Percentiles rank a stretch among this genome's conserved stretches.
Evolutionary conservation across 352 stramenopile genomes (phyloP).

Genomic region (Phytopythium chamaehyphon): DNA sequence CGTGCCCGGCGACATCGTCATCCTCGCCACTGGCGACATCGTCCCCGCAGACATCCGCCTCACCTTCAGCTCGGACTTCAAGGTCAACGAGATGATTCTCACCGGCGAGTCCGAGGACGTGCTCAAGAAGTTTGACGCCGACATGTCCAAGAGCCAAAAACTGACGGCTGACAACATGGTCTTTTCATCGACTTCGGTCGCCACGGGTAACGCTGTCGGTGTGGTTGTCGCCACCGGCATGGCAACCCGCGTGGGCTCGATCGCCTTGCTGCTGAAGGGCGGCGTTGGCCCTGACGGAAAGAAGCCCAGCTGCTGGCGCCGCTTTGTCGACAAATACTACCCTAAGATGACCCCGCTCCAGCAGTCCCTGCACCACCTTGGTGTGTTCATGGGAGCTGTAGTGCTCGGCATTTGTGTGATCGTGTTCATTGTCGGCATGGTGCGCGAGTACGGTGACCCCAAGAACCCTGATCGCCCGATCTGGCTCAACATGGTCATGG

Average conservation of each 20-base stretch:
- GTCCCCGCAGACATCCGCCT: slow-evolving; percentile 91
- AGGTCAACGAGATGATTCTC: slow-evolving; percentile 93
- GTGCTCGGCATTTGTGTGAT: slow-evolving; percentile 90
- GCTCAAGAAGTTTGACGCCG: slow-evolving; percentile 57
- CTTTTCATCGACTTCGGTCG: slow-evolving; percentile 88
- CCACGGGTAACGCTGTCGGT: slow-evolving; percentile 49
- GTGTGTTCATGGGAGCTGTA: slow-evolving; percentile 88
- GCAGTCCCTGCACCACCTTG: slow-evolving; percentile 91
- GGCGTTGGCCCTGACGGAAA: slow-evolving; percentile 23
- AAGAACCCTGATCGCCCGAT: slow-evolving; percentile 83
- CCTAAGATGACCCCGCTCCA: slow-evolving; percentile 89
- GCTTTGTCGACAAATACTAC: slow-evolving; percentile 60
- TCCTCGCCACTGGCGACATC: slow-evolving; percentile 90
- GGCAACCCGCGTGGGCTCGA: slow-evolving; percentile 56
- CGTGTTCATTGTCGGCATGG: slow-evolving; percentile 89
- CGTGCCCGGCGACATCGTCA: slow-evolving; percentile 73
- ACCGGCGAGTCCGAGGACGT: slow-evolving; percentile 90
- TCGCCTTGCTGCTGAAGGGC: slow-evolving; percentile 51
- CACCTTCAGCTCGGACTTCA: slow-evolving; percentile 72
- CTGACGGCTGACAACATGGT: slow-evolving; percentile 85
- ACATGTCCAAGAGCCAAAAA: slow-evolving; percentile 43
- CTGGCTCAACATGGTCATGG: slow-evolving; percentile 93
- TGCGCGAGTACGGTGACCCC: slow-evolving; percentile 49
- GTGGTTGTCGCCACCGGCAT: slow-evolving; percentile 67
- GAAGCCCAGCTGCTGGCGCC: slow-evolving; percentile 44